Conservation (phyloP, 1,284 basidiomycete species). For the Cutaneotrichosporon sp. region DNA sequence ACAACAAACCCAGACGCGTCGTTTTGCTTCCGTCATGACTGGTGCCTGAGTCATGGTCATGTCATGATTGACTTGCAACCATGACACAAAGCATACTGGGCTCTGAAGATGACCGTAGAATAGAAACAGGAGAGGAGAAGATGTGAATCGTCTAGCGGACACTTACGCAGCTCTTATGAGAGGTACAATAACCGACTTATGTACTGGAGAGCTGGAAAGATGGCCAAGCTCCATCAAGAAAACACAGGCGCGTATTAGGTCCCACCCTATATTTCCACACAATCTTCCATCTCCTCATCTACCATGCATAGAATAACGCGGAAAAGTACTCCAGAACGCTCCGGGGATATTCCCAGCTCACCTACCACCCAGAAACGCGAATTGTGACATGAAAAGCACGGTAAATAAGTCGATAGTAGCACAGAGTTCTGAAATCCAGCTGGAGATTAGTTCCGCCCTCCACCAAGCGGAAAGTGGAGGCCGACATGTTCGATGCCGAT, state of each 20-base stretch:
- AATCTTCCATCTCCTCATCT: not conserved
- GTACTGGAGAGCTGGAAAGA: no score
- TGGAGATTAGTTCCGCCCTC: not conserved
- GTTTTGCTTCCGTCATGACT: not conserved
- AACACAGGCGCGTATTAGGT: not conserved
- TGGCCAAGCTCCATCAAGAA: no score
- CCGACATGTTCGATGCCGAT: not conserved
- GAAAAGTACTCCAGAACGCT: constrained; percentile 12
- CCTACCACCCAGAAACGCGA: not conserved
- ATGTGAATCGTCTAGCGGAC: no score
- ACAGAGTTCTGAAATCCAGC: not conserved
- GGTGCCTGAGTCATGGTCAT: not conserved
- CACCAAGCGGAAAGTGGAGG: not conserved
- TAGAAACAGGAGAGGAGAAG: no score
- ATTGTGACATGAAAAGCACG: constrained; percentile 19
- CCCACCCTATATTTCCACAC: not conserved
- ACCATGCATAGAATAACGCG: constrained; percentile 22
- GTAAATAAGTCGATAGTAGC: not conserved
- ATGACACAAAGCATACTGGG: no score
- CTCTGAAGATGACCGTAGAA: no score
- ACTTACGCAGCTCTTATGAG: no score
- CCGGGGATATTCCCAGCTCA: not conserved
- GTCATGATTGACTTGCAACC: no score
- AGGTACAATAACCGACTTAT: no score
- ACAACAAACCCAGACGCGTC: constrained; percentile 12